phyloP scores from a whole-genome alignment of 805 yeast species.

The Myxozyma vanderwaltii region DNA sequence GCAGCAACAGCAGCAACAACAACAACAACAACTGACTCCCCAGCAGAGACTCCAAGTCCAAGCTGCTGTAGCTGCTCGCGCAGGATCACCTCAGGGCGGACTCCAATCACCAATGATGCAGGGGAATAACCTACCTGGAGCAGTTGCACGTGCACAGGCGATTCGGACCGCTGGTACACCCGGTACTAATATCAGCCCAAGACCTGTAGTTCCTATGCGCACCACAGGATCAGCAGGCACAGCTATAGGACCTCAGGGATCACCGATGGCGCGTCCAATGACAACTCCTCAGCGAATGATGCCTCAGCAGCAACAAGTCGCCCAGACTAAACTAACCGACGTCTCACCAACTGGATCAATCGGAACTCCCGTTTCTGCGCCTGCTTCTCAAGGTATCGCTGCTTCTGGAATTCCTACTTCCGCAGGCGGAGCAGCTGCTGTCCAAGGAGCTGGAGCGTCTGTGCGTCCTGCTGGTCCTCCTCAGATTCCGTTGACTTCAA shows the following conservation, averaged over 20 bases:
- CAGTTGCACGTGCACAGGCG: constrained; percentile 19
- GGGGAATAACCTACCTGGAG: constrained; percentile 8
- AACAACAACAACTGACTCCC: constrained; percentile 27
- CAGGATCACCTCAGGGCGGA: constrained; percentile 28
- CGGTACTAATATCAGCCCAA: constrained; percentile 17
- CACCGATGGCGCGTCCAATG: constrained; percentile 13
- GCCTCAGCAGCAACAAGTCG: constrained; percentile 34
- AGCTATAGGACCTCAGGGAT: constrained; percentile 15
- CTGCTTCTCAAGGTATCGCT: neutral
- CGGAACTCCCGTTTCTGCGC: neutral
- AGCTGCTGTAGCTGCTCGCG: constrained; percentile 18
- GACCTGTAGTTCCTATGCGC: no score
- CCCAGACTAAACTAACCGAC: neutral
- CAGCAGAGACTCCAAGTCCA: constrained; percentile 31
- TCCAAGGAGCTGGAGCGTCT: constrained; percentile 35
- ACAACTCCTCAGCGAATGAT: constrained; percentile 21
- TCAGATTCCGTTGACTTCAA: constrained; percentile 45
- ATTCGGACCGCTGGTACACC: constrained; percentile 13
- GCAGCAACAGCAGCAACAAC: constrained; percentile 18
- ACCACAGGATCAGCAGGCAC: no score
- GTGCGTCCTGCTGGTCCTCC: constrained; percentile 39
- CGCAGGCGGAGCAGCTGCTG: constrained; percentile 6
- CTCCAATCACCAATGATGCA: constrained; percentile 12
- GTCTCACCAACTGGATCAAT: neutral
- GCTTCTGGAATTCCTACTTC: neutral